Base-by-base conservation (phyloP, 2,329 filamentous ascomycete genomes). In the Colletotrichum somersetense region DNA sequence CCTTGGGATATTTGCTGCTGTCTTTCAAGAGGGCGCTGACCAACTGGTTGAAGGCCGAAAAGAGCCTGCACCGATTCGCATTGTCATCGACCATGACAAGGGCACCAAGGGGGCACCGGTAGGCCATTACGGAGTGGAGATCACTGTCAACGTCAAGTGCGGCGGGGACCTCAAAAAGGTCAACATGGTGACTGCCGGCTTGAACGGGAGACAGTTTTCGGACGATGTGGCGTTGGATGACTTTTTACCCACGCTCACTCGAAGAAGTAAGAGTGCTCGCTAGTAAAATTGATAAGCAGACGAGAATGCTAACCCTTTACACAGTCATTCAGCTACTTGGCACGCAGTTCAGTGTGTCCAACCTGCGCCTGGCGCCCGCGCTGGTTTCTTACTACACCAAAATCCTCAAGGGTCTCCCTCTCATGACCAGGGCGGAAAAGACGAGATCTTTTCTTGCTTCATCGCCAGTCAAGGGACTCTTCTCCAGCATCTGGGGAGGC, bases 381-480 rank as follows among this genome's bases (percentile, higher is more conserved):
- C 84, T 97, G 73, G 88, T 97, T 4, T 91, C 91, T 14, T 94
- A 93, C 75, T 93, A 97, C 78, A 91, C 91, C 57, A 94, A 94
- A 73, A 89, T 93, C 2, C 85, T 97, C 38, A 91, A 91, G 44
- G 90, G 91, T 5, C 83, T 97, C 33, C 88, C 88, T 58, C 85
- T 93, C 52, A 85, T 89, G 26, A 85, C 89, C 42, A 88, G 91
- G 52, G 86, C 88, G 0, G 89, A 91, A 77, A 92, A 89, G 79
- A 88, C 89, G 14, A 88, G 88, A 66, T 91, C 90, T 0, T 93
- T 93, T 78, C 87, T 96, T 12, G 91, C 91, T 5, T 89, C 92
- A n/a, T 98, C 95, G 0, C 95, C 96, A 0, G 93, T 97, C 59
- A 98, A 98, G 80, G 72, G 72, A 14, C 87, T 97, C 77, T 85